Evolutionary conservation across 1,284 basidiomycete genomes (phyloP).

Genomic region (Sanghuangporus baumii): DNA sequence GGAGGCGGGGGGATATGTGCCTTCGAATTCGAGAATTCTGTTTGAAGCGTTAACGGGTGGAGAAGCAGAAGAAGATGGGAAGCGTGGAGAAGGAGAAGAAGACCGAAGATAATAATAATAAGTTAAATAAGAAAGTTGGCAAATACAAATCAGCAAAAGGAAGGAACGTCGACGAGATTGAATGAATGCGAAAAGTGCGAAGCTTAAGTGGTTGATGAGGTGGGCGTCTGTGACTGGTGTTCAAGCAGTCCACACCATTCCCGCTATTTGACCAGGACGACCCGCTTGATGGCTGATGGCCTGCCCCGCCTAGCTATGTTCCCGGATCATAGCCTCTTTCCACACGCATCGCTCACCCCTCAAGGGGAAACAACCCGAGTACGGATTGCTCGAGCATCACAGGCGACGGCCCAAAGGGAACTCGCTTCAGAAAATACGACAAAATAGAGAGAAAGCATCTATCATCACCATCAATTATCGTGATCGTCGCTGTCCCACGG

Average conservation of each 20-base stretch:
- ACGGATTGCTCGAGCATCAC: background rate
- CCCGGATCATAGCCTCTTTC: background rate
- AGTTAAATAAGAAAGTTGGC: background rate
- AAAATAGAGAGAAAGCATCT: background rate
- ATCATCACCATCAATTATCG: background rate
- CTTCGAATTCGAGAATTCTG: constrained; percentile 1
- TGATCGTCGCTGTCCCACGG: constrained; percentile 1
- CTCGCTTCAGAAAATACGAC: background rate
- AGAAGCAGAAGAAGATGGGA: background rate
- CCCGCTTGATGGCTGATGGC: background rate
- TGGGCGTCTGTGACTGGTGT: background rate
- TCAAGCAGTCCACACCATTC: background rate
- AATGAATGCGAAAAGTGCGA: background rate
- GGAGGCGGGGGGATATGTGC: background rate
- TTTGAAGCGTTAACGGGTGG: background rate
- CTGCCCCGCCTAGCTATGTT: background rate
- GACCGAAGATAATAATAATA: background rate
- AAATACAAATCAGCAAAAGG: background rate
- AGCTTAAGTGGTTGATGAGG: background rate
- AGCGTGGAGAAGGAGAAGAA: background rate
- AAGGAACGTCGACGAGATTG: constrained; percentile 1
- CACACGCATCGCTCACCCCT: background rate
- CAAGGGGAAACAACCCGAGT: background rate
- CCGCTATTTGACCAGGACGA: background rate
- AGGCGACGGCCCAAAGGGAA: background rate